Evolutionary conservation across 352 stramenopile genomes (phyloP).

Genomic region (Ophiocytium majus): DNA sequence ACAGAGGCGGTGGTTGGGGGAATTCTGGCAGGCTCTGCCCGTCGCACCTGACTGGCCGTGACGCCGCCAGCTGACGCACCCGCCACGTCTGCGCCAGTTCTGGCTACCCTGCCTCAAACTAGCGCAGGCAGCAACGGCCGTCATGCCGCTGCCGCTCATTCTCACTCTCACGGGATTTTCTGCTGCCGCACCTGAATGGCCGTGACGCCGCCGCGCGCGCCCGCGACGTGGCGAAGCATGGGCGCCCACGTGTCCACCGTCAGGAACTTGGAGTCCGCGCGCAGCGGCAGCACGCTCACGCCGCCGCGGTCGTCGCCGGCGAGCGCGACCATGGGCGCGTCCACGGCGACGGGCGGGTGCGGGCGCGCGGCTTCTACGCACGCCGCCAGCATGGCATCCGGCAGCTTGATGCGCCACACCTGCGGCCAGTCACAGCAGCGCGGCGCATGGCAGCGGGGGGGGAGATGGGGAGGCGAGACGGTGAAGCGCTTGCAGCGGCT

Average conservation of each 20-base stretch:
- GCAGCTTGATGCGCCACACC: neutral
- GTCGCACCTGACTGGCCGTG: too few relatives aligned
- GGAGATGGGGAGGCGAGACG: too few relatives aligned
- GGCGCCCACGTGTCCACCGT: constrained; percentile 33
- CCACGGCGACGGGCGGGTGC: constrained; percentile 23
- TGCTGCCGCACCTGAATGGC: neutral
- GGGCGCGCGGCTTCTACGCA: constrained; percentile 31
- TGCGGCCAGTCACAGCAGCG: neutral
- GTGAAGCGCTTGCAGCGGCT: too few relatives aligned
- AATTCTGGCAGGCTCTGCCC: too few relatives aligned
- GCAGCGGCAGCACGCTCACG: constrained; percentile 30
- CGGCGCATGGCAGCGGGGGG: too few relatives aligned
- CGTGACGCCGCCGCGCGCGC: neutral
- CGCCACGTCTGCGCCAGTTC: too few relatives aligned
- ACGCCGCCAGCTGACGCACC: too few relatives aligned
- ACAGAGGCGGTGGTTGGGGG: too few relatives aligned
- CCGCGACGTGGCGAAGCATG: neutral
- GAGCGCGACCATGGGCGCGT: constrained; percentile 26
- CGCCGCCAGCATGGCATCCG: constrained; percentile 22
- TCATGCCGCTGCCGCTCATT: too few relatives aligned
- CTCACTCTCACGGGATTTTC: too few relatives aligned
- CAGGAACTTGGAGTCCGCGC: constrained; percentile 45
- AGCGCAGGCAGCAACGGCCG: too few relatives aligned
- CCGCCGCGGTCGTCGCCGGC: constrained; percentile 29
- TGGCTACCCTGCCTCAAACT: too few relatives aligned